Conservation (phyloP, 257 asterid genomes). For the Solanum piurae region DNA sequence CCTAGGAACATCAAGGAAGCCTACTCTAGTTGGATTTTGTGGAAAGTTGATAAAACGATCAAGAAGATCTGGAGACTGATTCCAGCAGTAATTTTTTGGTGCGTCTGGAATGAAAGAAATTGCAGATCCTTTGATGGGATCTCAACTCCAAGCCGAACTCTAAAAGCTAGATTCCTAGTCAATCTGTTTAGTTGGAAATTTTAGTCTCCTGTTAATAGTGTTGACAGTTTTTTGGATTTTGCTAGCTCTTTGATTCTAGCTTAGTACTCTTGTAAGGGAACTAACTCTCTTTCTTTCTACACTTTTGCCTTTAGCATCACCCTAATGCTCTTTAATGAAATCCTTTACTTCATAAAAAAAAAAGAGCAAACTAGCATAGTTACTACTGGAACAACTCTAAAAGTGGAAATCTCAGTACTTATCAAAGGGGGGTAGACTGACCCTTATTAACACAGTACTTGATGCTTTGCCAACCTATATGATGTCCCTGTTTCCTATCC, state of each 20-base stretch:
- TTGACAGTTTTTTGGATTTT: background rate
- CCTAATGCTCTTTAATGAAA: background rate
- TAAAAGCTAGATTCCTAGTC: background rate
- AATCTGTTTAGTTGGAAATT: background rate
- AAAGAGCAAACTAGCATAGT: background rate
- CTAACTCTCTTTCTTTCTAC: background rate
- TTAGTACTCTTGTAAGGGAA: background rate
- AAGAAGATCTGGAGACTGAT: background rate
- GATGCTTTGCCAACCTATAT: too few species aligned
- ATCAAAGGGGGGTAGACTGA: too few species aligned
- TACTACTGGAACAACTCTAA: background rate
- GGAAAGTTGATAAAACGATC: background rate
- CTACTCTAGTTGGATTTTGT: background rate
- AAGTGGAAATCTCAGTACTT: too few species aligned
- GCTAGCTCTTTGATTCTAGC: background rate
- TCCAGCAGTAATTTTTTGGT: background rate
- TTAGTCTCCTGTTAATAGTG: background rate
- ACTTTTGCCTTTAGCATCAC: background rate
- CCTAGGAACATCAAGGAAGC: background rate
- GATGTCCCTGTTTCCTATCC: too few species aligned
- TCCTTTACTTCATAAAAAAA: background rate
- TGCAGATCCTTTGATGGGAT: background rate
- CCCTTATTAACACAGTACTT: too few species aligned
- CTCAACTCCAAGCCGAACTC: background rate
- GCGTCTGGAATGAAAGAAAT: background rate